A percentile compares a stretch with the other conserved stretches of the same genome.
These are phyloP conservation scores for Ceratobasidium theobromae DNA, from an alignment of 1,284 basidiomycete species.

Conservation along the genomic window DNA sequence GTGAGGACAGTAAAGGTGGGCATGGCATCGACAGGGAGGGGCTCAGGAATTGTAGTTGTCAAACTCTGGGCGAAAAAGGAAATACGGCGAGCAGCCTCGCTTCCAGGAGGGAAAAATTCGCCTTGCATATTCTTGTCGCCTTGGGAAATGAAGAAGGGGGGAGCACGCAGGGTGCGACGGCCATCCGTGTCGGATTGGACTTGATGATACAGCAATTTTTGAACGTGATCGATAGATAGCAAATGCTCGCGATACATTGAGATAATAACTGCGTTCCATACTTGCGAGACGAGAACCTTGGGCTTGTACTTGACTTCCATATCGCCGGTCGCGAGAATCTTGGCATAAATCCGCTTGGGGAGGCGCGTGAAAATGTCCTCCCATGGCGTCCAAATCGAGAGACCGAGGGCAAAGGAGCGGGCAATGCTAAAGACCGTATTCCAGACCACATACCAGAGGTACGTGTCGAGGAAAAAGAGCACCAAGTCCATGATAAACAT, in stretches of 20 bases:
- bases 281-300: constrained; percentile 93
- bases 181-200: constrained; percentile 81
- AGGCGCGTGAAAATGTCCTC: constrained; percentile 89
- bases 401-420: constrained; percentile 81
- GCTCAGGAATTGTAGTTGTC: constrained; percentile 85
- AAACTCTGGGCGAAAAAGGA: constrained; percentile 96
- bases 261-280: constrained; percentile 98
- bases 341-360: constrained; percentile 93
- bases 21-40: constrained; percentile 92
- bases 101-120: constrained; percentile 90
- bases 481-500: constrained; percentile 97
- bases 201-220: constrained; percentile 92
- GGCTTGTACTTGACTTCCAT: constrained; percentile 98
- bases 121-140: constrained; percentile 79
- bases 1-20: constrained; percentile 95
- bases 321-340: constrained; percentile 84
- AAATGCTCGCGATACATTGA: constrained; percentile 99
- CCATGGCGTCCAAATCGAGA: constrained; percentile 98
- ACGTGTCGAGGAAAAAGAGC: constrained; percentile 95
- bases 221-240: constrained; percentile 93
- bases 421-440: constrained; percentile 83
- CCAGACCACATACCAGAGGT: constrained; percentile 98
- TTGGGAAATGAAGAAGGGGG: constrained; percentile 93
- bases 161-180: constrained; percentile 84
- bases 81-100: constrained; percentile 91